Percentiles rank a stretch among this genome's conserved stretches.
These are phyloP conservation scores for Acer saccharum DNA, from an alignment of 345 rosid genomes.

Conservation along the genomic window DNA sequence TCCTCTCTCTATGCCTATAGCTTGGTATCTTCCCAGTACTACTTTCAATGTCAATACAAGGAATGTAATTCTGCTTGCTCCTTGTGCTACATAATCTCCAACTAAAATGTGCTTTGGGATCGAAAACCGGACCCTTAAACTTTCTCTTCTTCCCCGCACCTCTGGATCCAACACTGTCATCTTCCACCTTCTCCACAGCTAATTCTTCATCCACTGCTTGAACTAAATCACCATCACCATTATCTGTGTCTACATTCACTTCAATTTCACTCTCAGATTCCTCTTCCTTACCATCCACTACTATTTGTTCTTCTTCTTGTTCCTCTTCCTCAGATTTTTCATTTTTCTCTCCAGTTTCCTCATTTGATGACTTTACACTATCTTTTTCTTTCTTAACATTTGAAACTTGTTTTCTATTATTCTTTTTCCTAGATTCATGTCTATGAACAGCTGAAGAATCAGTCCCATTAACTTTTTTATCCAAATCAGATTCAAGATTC, in stretches of 20 bases:
- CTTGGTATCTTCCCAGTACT: conserved; percentile 59
- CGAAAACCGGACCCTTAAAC: conserved; percentile 82
- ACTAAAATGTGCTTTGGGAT: conserved; percentile 75
- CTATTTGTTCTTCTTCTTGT: conserved; percentile 37
- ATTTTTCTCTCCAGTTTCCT: conserved; percentile 41
- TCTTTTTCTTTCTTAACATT: conserved; percentile 39
- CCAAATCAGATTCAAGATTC: conserved; percentile 40
- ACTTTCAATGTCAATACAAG: conserved; percentile 85
- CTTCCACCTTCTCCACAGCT: conserved; percentile 45
- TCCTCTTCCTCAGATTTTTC: conserved; percentile 51
- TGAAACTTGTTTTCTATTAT: conserved; percentile 33
- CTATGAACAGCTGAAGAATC: conserved; percentile 32
- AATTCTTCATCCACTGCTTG: conserved; percentile 58
- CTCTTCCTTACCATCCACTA: conserved; percentile 61
- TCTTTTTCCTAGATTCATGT: conserved; percentile 53
- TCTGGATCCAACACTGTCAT: conserved; percentile 35
- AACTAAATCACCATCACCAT: conserved; percentile 43
- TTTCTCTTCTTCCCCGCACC: conserved; percentile 48
- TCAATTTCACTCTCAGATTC: conserved; percentile 44
- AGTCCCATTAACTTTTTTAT: conserved; percentile 39
- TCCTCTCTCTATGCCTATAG: conserved; percentile 85
- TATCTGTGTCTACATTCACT: conserved; percentile 41
- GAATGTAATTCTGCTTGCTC: conserved; percentile 95
- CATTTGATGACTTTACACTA: conserved; percentile 34
- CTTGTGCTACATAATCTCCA: conserved; percentile 87